These are phyloP conservation scores for Microsporum ferrugineum DNA, from an alignment of 2,329 filamentous ascomycete species.

Conservation along the genomic window DNA sequence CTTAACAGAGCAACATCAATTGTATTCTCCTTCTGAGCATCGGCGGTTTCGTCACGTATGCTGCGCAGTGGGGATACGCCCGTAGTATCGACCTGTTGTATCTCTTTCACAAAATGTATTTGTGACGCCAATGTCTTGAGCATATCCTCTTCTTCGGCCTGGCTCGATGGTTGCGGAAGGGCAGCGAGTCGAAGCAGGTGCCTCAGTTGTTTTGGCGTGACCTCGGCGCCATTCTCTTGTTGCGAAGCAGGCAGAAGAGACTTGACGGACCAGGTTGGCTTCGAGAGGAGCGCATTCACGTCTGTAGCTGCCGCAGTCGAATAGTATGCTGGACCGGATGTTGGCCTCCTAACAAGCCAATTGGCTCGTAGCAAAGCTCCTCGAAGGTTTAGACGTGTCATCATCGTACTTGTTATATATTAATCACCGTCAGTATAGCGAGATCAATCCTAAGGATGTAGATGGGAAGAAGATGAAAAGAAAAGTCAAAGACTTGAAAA, in stretches of 20 bases:
- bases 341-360: not conserved
- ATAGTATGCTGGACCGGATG: not conserved
- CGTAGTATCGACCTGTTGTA: conserved; percentile 66
- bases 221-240: conserved; percentile 23
- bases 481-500: not conserved
- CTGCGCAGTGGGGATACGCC: conserved; percentile 62
- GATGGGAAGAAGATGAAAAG: not conserved
- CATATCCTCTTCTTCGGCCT: conserved; percentile 57
- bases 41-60: conserved; percentile 59
- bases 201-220: conserved; percentile 58
- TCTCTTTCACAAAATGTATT: conserved; percentile 77
- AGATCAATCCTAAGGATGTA: not conserved
- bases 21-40: conserved; percentile 29
- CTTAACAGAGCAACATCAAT: conserved; percentile 29
- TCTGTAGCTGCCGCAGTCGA: conserved; percentile 7
- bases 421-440: not conserved
- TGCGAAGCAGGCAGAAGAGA: conserved; percentile 46
- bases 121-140: conserved; percentile 66
- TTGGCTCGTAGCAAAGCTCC: not conserved
- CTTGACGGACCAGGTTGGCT: conserved; percentile 72
- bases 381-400: not conserved
- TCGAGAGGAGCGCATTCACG: conserved; percentile 44
- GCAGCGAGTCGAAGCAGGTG: conserved; percentile 85
- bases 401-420: not conserved
- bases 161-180: conserved; percentile 57